Conservation (phyloP, 768 basidiomycete genomes). For the Trametes meyenii region DNA sequence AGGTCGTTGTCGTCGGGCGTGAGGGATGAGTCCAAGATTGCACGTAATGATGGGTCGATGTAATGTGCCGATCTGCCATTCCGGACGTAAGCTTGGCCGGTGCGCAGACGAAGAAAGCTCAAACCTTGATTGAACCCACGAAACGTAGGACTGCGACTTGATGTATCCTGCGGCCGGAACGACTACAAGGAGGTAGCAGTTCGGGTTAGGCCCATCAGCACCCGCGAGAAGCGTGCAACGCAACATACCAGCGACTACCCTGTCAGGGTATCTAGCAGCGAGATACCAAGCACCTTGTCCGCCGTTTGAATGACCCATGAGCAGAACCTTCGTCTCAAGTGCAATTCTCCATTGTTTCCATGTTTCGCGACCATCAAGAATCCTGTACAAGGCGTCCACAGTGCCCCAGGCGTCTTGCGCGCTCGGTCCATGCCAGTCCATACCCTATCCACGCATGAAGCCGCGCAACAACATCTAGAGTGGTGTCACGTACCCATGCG, state of each 20-base stretch:
- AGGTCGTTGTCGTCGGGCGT: conserved; percentile 89
- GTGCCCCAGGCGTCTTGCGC: conserved; percentile 67
- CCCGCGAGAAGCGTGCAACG: background rate
- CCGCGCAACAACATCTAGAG: background rate
- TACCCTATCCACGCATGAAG: conserved; percentile 51
- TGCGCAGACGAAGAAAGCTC: background rate
- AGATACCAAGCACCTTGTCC: conserved; percentile 89
- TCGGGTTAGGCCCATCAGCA: background rate
- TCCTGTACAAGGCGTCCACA: conserved; percentile 54
- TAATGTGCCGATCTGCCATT: conserved; percentile 65
- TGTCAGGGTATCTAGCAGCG: conserved; percentile 76
- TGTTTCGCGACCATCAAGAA: conserved; percentile 41
- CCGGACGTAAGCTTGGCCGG: background rate
- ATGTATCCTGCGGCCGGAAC: conserved; percentile 82
- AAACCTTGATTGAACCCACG: conserved; percentile 66
- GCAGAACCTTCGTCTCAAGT: conserved; percentile 48
- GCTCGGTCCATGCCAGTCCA: conserved; percentile 93
- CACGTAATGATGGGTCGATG: conserved; percentile 72
- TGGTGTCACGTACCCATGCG: conserved; percentile 61
- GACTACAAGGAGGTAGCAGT: conserved; percentile 41
- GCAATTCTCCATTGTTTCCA: conserved; percentile 49
- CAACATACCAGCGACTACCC: conserved; percentile 58
- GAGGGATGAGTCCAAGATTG: conserved; percentile 72
- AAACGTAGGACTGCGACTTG: conserved; percentile 86
- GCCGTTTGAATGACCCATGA: conserved; percentile 93